Percentiles rank a stretch among this genome's conserved stretches.
Evolutionary conservation across 306 rosid genomes (phyloP).

Genomic region (Quercus agrifolia): DNA sequence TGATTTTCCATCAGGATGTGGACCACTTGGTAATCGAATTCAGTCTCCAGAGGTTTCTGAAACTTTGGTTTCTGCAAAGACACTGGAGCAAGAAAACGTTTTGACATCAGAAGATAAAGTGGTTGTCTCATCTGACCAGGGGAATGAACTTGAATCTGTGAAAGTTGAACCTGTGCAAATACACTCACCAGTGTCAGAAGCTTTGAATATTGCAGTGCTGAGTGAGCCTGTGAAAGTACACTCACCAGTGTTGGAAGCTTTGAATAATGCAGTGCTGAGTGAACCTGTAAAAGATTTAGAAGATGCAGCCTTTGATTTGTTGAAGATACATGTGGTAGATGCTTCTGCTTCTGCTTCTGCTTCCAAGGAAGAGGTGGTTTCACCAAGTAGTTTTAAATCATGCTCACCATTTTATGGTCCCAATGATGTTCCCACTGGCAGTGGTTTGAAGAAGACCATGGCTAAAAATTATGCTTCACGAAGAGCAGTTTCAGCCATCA

Average conservation of each 20-base stretch:
- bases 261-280: constrained; percentile 2
- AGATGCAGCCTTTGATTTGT: constrained; percentile 24
- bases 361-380: constrained; percentile 23
- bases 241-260: background rate
- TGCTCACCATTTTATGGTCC: constrained; percentile 17
- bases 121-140: constrained; percentile 2
- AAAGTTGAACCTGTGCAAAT: constrained; percentile 19
- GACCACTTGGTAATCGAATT: constrained; percentile 32
- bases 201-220: background rate
- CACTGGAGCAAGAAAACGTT: constrained; percentile 2
- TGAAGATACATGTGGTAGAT: constrained; percentile 21
- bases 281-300: constrained; percentile 15
- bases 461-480: constrained; percentile 53
- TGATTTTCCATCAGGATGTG: constrained; percentile 78
- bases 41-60: constrained; percentile 11
- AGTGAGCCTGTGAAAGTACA: background rate
- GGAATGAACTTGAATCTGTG: constrained; percentile 15
- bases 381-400: constrained; percentile 18
- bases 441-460: constrained; percentile 27
- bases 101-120: constrained; percentile 14
- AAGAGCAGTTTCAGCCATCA: constrained; percentile 63
- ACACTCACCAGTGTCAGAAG: constrained; percentile 11
- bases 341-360: constrained; percentile 18
- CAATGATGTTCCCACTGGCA: constrained; percentile 28
- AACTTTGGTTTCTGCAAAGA: background rate